phyloP scores from a whole-genome alignment of 2,329 filamentous ascomycete genomes.

The Hymenotorrendiella dingleyae region DNA sequence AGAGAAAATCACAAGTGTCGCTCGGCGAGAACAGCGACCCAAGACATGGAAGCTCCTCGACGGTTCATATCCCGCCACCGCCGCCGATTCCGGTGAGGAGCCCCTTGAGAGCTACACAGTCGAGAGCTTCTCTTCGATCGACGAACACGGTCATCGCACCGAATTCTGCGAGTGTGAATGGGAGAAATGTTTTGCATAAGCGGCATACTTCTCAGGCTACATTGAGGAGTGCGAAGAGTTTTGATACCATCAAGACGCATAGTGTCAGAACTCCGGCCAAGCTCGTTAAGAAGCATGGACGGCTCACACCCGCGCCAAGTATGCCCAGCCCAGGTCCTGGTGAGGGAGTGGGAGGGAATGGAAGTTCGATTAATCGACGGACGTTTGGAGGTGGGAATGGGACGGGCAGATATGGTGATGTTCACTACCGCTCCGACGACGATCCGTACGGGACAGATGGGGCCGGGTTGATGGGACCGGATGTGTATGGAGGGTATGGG shows the following conservation, averaged over 20 bases:
- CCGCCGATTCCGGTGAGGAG: slow-evolving; percentile 19
- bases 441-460: too few species aligned
- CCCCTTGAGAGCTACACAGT: slow-evolving; percentile 17
- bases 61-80: slow-evolving; percentile 16
- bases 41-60: slow-evolving; percentile 1
- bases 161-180: slow-evolving; percentile 11
- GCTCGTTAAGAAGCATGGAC: slow-evolving; percentile 18
- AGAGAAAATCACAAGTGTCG: slow-evolving; percentile 22
- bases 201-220: slow-evolving; percentile 21
- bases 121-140: slow-evolving; percentile 19
- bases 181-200: slow-evolving; percentile 22
- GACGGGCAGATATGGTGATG: too few species aligned
- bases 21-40: slow-evolving; percentile 15
- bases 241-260: slow-evolving; percentile 22
- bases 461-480: slow-evolving; percentile 18
- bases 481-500: too few species aligned
- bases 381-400: slow-evolving; percentile 14
- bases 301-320: slow-evolving; percentile 4
- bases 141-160: slow-evolving; percentile 12
- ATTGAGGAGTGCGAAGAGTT: slow-evolving; percentile 19
- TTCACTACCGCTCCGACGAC: too few species aligned
- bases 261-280: slow-evolving; percentile 12
- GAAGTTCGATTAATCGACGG: not conserved
- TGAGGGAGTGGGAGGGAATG: slow-evolving; percentile 16
- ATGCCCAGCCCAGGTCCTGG: slow-evolving; percentile 22